Conservation (phyloP, 805 yeast species). For the Cephaloascus albidus region DNA sequence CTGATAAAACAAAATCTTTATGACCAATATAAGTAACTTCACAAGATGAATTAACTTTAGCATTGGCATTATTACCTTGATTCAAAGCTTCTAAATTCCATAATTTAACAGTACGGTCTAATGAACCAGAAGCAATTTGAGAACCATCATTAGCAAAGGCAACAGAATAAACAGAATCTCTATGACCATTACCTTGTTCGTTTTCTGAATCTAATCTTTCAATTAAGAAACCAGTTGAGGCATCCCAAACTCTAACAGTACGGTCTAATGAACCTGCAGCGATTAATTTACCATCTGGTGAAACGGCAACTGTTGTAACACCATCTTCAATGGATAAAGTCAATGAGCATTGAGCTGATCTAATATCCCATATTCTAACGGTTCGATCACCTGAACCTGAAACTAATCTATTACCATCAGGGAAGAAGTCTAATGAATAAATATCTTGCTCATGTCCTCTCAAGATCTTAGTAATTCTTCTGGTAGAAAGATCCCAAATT, state of each 20-base stretch:
- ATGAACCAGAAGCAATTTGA: constrained; percentile 89
- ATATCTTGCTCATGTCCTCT: constrained; percentile 97
- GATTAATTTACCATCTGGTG: constrained; percentile 88
- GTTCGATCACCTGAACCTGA: constrained; percentile 96
- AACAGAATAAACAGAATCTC: constrained; percentile 91
- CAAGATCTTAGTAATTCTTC: constrained; percentile 76
- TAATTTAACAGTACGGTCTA: constrained; percentile 90
- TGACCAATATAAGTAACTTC: constrained; percentile 93
- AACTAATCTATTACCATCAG: constrained; percentile 86
- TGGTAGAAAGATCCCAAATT: constrained; percentile 88
- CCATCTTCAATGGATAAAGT: constrained; percentile 94
- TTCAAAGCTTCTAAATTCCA: constrained; percentile 73
- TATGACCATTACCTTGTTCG: constrained; percentile 87
- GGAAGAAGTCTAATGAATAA: constrained; percentile 90
- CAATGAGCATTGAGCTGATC: constrained; percentile 79
- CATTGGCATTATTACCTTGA: constrained; percentile 24
- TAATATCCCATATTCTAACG: constrained; percentile 92
- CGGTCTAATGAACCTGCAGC: constrained; percentile 96
- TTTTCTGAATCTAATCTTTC: constrained; percentile 88
- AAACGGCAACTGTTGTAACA: constrained; percentile 94
- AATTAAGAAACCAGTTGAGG: constrained; percentile 82
- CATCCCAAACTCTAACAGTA: constrained; percentile 95
- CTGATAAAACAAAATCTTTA: constrained; percentile 90
- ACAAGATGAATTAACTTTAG: constrained; percentile 36
- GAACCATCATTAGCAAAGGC: constrained; percentile 87